These are phyloP conservation scores for Neurospora sp. DNA, from an alignment of 495 filamentous ascomycete genomes.

Conservation along the genomic window DNA sequence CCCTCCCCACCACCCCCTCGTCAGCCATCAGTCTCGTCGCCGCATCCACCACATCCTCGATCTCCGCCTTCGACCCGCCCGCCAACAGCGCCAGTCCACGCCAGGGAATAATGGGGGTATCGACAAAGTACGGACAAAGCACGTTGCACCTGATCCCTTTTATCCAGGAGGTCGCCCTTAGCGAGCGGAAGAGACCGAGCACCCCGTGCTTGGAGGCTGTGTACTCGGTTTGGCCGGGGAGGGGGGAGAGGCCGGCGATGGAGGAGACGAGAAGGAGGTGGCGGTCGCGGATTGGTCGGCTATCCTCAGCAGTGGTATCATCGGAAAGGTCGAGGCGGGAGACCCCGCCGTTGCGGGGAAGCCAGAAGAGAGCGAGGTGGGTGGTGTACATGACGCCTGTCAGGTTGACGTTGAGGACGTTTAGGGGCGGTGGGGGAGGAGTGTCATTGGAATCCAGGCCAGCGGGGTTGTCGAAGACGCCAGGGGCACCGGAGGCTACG, in stretches of 20 bases:
- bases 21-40: slow-evolving; percentile 35
- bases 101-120: slow-evolving; percentile 45
- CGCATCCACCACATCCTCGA: slow-evolving; percentile 40
- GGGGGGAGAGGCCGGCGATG: slow-evolving; percentile 38
- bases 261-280: slow-evolving; percentile 48
- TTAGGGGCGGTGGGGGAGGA: slow-evolving; percentile 42
- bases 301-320: too few relatives aligned
- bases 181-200: slow-evolving; percentile 49
- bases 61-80: slow-evolving; percentile 38
- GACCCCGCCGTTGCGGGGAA: slow-evolving; percentile 29
- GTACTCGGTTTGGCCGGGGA: slow-evolving; percentile 44
- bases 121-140: slow-evolving; percentile 56
- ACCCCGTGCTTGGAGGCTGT: slow-evolving; percentile 53
- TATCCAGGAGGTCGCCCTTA: slow-evolving; percentile 37
- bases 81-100: slow-evolving; percentile 38
- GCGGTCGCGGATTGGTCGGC: slow-evolving; percentile 23
- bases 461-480: slow-evolving; percentile 27
- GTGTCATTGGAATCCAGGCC: slow-evolving; percentile 28
- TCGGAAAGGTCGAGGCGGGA: background rate
- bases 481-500: slow-evolving; percentile 6
- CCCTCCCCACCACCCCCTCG: slow-evolving; percentile 38
- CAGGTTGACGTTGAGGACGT: slow-evolving; percentile 50
- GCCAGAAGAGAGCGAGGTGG: slow-evolving; percentile 52
- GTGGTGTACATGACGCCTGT: slow-evolving; percentile 54
- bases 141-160: slow-evolving; percentile 49